phyloP scores from a whole-genome alignment of 352 stramenopile genomes.

The Globisporangium yorkense region DNA sequence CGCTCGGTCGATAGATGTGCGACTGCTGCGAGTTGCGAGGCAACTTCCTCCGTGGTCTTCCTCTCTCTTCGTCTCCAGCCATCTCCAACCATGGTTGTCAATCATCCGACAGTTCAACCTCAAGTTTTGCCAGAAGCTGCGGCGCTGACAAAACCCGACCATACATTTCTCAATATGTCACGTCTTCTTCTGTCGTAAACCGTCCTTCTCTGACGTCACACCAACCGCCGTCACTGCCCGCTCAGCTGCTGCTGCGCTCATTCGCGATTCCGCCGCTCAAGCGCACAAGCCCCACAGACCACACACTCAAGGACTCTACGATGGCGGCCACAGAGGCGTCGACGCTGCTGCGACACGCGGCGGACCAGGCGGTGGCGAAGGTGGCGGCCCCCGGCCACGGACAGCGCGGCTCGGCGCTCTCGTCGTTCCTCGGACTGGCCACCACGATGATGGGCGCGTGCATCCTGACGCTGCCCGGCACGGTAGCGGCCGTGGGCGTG shows the following conservation, averaged over 20 bases:
- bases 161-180: neutral
- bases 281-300: too few relatives aligned
- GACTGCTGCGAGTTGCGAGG: too few relatives aligned
- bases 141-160: neutral
- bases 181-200: neutral
- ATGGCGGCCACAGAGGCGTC: slow-evolving; percentile 26
- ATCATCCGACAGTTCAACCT: neutral
- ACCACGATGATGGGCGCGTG: slow-evolving; percentile 83
- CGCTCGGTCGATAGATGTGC: too few relatives aligned
- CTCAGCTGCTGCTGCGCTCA: neutral
- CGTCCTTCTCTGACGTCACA: neutral
- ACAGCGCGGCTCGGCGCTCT: slow-evolving; percentile 55
- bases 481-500: slow-evolving; percentile 55
- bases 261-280: neutral
- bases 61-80: too few relatives aligned
- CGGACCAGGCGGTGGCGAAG: slow-evolving; percentile 13
- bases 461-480: slow-evolving; percentile 67
- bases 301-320: neutral
- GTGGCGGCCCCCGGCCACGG: slow-evolving; percentile 17
- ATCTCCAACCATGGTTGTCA: too few relatives aligned
- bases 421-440: slow-evolving; percentile 69
- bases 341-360: slow-evolving; percentile 22
- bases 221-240: neutral
- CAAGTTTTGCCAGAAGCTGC: neutral
- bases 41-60: too few relatives aligned